A percentile compares a stretch with the other conserved stretches of the same genome.
Conservation (phyloP, 1,139 yeast genomes). For the Zygoascus sp. region DNA sequence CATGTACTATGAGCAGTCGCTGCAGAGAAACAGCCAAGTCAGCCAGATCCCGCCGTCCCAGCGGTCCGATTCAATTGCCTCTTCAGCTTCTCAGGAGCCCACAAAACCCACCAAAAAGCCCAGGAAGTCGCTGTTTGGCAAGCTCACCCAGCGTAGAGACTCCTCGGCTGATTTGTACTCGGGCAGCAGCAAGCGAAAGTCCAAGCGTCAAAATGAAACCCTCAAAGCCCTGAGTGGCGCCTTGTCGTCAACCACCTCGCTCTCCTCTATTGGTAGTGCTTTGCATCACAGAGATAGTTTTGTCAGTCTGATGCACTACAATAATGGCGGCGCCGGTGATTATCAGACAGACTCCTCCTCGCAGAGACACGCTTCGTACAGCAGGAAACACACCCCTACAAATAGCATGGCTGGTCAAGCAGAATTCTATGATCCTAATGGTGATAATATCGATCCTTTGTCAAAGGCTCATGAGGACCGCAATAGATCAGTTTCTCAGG, state of each 20-base stretch:
- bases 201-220: constrained; percentile 6
- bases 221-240: constrained; percentile 9
- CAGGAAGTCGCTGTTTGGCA: constrained; percentile 6
- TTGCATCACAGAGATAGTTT: constrained; percentile 4
- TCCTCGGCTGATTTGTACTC: constrained; percentile 6
- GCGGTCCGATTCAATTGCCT: constrained; percentile 10
- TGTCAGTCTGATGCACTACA: constrained; percentile 1
- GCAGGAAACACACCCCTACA: neutral
- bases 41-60: neutral
- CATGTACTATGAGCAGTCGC: constrained; percentile 18
- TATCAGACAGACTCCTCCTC: neutral
- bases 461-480: neutral
- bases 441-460: constrained; percentile 2
- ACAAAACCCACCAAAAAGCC: constrained; percentile 9
- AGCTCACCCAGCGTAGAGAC: constrained; percentile 11
- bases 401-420: neutral
- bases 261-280: constrained; percentile 5
- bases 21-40: constrained; percentile 2
- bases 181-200: neutral
- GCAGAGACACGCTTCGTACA: constrained; percentile 4
- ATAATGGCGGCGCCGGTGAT: constrained; percentile 1
- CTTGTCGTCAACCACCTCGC: constrained; percentile 3
- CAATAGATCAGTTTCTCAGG: neutral
- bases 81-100: constrained; percentile 7
- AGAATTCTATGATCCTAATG: neutral